Conservation (phyloP, 176 grass and related monocot species). For the Tuctoria greenei region DNA sequence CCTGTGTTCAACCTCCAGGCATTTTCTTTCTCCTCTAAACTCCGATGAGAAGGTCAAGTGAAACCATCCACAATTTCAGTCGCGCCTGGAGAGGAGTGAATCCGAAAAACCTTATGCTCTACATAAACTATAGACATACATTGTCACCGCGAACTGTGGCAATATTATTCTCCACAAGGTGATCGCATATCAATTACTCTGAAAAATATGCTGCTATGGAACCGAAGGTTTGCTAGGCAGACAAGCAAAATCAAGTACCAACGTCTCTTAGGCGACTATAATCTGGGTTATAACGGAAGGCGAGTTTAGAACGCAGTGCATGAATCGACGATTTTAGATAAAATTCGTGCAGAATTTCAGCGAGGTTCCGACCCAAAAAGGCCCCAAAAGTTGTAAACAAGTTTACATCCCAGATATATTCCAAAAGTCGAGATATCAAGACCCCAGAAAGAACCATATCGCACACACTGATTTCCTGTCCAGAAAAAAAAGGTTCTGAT, state of each 20-base stretch:
- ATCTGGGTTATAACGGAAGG: neutral
- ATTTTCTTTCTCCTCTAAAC: no score
- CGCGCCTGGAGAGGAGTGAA: no score
- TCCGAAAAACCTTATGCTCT: no score
- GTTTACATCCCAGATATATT: neutral
- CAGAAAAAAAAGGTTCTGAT: conserved; percentile 13
- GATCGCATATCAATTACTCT: no score
- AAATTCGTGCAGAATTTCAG: neutral
- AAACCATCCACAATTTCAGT: no score
- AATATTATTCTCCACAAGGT: no score
- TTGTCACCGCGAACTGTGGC: no score
- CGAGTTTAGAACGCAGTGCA: no score
- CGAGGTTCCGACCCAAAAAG: neutral
- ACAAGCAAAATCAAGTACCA: neutral
- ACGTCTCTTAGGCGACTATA: neutral
- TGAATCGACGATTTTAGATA: neutral
- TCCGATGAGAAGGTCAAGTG: no score
- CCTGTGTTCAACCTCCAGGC: no score
- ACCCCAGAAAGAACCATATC: neutral
- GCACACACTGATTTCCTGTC: conserved; percentile 13
- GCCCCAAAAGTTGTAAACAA: neutral
- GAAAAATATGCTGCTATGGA: neutral
- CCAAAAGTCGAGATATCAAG: neutral
- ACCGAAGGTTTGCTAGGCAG: neutral
- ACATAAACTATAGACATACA: no score